Percentiles rank a stretch among this genome's conserved stretches.
Conservation (phyloP, 2,329 filamentous ascomycete genomes). For the Pseudogymnoascus sp. region DNA sequence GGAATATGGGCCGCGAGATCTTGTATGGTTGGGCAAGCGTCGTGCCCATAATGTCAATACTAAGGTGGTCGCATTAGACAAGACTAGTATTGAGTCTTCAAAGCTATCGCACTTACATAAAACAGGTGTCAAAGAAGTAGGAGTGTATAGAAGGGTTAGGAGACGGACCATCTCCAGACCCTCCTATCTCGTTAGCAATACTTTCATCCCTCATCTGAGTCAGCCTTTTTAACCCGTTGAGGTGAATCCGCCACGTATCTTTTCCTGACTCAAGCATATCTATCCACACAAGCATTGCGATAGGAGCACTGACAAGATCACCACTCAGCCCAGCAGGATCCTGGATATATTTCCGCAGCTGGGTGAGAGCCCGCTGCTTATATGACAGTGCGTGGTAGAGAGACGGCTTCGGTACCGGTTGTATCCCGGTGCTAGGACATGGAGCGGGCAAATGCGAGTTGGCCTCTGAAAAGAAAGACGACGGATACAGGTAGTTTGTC, state of each 20-base stretch:
- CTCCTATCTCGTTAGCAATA: constrained; percentile 24
- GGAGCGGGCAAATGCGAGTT: background rate
- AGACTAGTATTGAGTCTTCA: background rate
- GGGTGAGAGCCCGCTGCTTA: background rate
- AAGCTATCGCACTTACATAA: constrained; percentile 20
- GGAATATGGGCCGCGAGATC: background rate
- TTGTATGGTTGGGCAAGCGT: background rate
- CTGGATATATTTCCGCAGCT: constrained; percentile 20
- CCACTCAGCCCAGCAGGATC: constrained; percentile 31
- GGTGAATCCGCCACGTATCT: constrained; percentile 40
- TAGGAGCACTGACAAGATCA: constrained; percentile 39
- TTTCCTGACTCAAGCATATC: constrained; percentile 43
- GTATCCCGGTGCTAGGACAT: background rate
- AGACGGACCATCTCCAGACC: constrained; percentile 28
- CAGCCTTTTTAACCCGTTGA: constrained; percentile 39
- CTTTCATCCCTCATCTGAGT: constrained; percentile 30
- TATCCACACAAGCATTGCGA: constrained; percentile 43
- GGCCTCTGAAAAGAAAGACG: background rate
- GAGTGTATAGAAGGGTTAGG: background rate
- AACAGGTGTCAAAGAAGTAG: constrained; percentile 42
- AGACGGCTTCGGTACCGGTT: background rate
- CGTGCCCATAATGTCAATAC: background rate
- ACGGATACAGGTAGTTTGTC: background rate
- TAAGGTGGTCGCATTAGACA: background rate
- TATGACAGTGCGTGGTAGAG: background rate